phyloP scores from a whole-genome alignment of 306 rosid genomes.

The Glycyrrhiza uralensis region DNA sequence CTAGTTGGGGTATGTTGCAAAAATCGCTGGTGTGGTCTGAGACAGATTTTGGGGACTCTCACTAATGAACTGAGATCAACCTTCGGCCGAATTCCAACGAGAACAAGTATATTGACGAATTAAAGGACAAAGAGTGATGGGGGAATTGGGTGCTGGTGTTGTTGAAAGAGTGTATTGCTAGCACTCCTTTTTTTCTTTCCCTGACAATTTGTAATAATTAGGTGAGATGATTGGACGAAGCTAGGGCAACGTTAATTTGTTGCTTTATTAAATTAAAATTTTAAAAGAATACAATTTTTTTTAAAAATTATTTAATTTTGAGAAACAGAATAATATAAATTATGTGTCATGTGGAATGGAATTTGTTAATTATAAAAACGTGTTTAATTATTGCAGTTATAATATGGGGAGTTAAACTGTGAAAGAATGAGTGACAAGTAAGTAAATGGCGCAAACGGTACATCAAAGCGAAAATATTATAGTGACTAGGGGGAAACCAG shows the following conservation, averaged over 20 bases:
- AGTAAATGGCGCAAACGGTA: too few species aligned
- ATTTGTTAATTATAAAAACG: background rate
- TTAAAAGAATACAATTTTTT: background rate
- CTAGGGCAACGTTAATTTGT: background rate
- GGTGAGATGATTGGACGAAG: background rate
- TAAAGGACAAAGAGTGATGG: background rate
- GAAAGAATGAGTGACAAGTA: too few species aligned
- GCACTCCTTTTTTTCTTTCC: background rate
- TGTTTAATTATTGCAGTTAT: background rate
- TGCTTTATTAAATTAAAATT: background rate
- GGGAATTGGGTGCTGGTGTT: constrained; percentile 10
- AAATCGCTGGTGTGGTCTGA: too few species aligned
- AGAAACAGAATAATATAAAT: background rate
- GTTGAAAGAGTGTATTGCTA: too few species aligned
- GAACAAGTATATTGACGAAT: too few species aligned
- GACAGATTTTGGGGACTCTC: too few species aligned
- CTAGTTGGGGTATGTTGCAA: too few species aligned
- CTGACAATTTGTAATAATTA: background rate
- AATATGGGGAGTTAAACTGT: too few species aligned
- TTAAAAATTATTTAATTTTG: background rate
- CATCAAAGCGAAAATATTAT: too few species aligned
- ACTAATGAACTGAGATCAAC: too few species aligned
- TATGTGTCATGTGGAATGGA: background rate
- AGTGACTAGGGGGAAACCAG: too few species aligned
- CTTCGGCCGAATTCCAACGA: too few species aligned